Evolutionary conservation across 2,329 filamentous ascomycete species (phyloP), one percentile per base, ranked within the genome.

Genomic region (Ascochyta fabae): DNA sequence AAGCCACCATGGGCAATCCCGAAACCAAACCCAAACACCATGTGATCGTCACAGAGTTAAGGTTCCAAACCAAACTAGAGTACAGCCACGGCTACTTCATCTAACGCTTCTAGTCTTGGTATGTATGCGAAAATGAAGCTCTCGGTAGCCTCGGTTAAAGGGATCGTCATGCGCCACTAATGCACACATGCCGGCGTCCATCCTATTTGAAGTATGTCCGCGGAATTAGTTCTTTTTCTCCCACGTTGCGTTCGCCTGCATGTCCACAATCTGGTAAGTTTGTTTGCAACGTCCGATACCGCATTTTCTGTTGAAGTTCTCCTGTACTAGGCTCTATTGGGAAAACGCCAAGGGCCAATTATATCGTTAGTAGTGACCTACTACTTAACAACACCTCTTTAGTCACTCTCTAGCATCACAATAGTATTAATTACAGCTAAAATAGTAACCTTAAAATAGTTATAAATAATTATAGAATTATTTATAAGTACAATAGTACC

Each of bases 231-330:
- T 19, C 34, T 44, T 42, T 19, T 43, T 33, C 31, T 47, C 43
- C 41, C 47, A 48, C 48, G 33, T 56, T 50, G 42, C 48, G 24
- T 35, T 51, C 42, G 53, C 42, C 36, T 46, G 31, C 26, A 39
- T 50, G 48, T 19, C 38, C 29, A 36, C 26, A 43, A 26, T 48
- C 22, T 12, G 53, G 42, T 46, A 56, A 46, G 41, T 40, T 47
- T 13, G 24, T 44, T 34, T 38, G 38, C 42, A 44, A 48, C 47
- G 26, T 56, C 43, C 47, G 42, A 51, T 40, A n/a, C n/a, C n/a
- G n/a, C n/a, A n/a, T n/a, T n/a, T n/a, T n/a, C n/a, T n/a, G n/a
- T n/a, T n/a, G n/a, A n/a, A n/a, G n/a, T n/a, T n/a, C n/a, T n/a
- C n/a, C n/a, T n/a, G n/a, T n/a, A n/a, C n/a, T n/a, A n/a, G n/a